These are phyloP conservation scores for Fraxinus excelsior DNA, from an alignment of 257 asterid species.

Conservation along the genomic window DNA sequence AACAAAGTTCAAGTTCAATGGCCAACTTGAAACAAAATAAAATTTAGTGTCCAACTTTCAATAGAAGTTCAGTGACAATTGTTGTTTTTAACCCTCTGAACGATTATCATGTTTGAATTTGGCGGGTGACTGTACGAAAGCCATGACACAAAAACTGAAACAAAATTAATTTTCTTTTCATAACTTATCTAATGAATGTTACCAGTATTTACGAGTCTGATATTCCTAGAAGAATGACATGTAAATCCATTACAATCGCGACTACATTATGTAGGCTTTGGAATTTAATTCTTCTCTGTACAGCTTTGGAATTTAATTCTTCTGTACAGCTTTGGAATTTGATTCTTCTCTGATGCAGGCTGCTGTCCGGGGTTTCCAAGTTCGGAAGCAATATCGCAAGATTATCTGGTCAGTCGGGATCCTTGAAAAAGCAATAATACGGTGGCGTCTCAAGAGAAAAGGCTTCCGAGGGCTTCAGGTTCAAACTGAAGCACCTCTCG, in stretches of 20 bases:
- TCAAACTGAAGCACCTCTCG: conserved; percentile 29
- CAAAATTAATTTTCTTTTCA: neutral
- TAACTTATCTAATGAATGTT: neutral
- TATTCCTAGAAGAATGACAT: neutral
- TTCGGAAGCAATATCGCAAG: conserved; percentile 77
- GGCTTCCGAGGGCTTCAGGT: conserved; percentile 91
- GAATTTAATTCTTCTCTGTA: neutral
- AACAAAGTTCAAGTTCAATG: neutral
- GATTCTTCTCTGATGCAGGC: conserved; percentile 50
- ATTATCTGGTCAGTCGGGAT: conserved; percentile 91
- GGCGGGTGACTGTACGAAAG: neutral
- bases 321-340: conserved; percentile 11
- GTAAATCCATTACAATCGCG: neutral
- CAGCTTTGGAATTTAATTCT: too few species aligned
- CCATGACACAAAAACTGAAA: neutral
- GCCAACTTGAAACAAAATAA: neutral
- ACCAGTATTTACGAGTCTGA: neutral
- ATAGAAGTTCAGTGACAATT: neutral
- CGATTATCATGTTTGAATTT: neutral
- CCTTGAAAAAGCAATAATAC: conserved; percentile 84
- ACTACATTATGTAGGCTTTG: neutral
- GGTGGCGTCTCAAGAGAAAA: conserved; percentile 95
- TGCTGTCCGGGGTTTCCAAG: conserved; percentile 79
- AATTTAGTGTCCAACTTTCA: neutral
- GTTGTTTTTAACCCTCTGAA: neutral